Evolutionary conservation across 257 asterid species (phyloP).

Genomic region (Craterostigma plantagineum): DNA sequence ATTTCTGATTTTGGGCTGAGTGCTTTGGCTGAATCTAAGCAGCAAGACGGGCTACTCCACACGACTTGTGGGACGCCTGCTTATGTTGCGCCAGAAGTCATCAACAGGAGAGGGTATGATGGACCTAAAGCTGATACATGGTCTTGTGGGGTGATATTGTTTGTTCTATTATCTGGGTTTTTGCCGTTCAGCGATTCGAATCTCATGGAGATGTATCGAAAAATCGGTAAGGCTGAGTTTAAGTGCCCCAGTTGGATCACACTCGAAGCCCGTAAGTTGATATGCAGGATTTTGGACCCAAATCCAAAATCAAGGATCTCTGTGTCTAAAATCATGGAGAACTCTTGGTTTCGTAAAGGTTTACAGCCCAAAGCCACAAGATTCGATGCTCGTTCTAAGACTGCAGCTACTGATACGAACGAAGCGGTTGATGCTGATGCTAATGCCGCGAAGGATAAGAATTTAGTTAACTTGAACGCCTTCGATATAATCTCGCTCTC

Average conservation of each 20-base stretch:
- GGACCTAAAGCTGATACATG: slow-evolving; percentile 69
- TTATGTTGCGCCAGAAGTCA: slow-evolving; percentile 80
- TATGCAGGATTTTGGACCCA: slow-evolving; percentile 53
- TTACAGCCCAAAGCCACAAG: slow-evolving; percentile 6
- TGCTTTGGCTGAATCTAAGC: slow-evolving; percentile 30
- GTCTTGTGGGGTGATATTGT: slow-evolving; percentile 75
- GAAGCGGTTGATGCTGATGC: too few species aligned
- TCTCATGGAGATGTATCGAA: slow-evolving; percentile 63
- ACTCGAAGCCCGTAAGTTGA: slow-evolving; percentile 39
- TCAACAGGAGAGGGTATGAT: slow-evolving; percentile 53
- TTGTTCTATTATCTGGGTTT: slow-evolving; percentile 34
- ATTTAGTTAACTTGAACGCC: slow-evolving; percentile 42
- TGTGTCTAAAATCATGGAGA: slow-evolving; percentile 43
- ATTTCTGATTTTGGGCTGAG: slow-evolving; percentile 43
- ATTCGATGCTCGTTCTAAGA: background rate
- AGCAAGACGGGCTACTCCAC: slow-evolving; percentile 54
- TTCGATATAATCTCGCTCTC: slow-evolving; percentile 71
- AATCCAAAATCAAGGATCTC: slow-evolving; percentile 47
- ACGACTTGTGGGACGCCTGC: slow-evolving; percentile 77
- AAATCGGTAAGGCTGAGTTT: slow-evolving; percentile 52
- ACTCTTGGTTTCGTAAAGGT: slow-evolving; percentile 45
- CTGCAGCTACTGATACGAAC: slow-evolving; percentile 5
- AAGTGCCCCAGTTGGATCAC: slow-evolving; percentile 48
- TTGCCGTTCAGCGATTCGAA: slow-evolving; percentile 51
- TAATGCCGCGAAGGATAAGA: slow-evolving; percentile 6